Evolutionary conservation across 2,329 filamentous ascomycete genomes (phyloP), one percentile per base, ranked within the genome.

Genomic region (Xenoacremonium recifei): DNA sequence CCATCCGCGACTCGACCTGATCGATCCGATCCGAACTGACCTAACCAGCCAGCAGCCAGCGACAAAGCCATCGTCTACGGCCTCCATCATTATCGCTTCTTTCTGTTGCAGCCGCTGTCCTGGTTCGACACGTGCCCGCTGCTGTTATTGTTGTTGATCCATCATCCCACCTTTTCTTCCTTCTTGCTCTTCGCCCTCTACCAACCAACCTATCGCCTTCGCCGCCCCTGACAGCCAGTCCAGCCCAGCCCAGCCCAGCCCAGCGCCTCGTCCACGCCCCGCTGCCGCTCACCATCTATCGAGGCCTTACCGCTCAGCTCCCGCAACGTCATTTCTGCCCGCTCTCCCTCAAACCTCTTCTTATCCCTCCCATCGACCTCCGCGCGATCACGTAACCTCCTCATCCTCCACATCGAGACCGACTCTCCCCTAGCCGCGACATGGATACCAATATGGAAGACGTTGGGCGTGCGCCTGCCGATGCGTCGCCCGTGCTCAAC

Each of bases 391-490:
- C n/a, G n/a, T n/a, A n/a, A n/a, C 23, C 7, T 27, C 23, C 9
- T 9, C 23, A 27, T 7, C 23, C 23, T 27, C 23, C 9, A 27
- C 23, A 13, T 39, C 46, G 46, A 50, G n/a, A n/a, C n/a, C n/a
- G n/a, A n/a, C n/a, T n/a, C n/a, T n/a, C n/a, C n/a, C n/a, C n/a
- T n/a, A n/a, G n/a, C n/a, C 48, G 45, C 41, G 45, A 46, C 50
- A 96, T 96, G 90, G 92, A 99, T 71, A 95, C 90, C 64, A 96
- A 95, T 71, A 99, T 99, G 93, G 92, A 96, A 76, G 93, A 99
- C 67, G 90, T 95, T 59, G 87, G 86, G 63, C 88, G 91, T 71
- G 84, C 87, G 61, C 87, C 90, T 53, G 80, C 88, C 65, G 86
- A 86, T 63, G 71, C 96, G 58, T 82, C 86, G 46, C 82, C 89